Conservation (phyloP, 2,329 filamentous ascomycete genomes). For the Podosphaera leucotricha region DNA sequence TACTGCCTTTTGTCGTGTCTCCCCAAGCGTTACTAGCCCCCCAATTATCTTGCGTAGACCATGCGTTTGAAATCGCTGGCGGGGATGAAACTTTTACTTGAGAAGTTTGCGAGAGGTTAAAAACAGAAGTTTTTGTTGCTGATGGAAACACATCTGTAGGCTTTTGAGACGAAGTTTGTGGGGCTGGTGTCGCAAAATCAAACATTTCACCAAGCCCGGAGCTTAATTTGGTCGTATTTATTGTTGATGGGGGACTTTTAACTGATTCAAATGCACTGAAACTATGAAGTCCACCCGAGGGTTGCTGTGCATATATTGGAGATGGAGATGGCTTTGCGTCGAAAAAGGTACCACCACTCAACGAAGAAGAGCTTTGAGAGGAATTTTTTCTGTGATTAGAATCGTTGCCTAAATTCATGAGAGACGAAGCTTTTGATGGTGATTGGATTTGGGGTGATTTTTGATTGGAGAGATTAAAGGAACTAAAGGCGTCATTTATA, state of each 20-base stretch:
- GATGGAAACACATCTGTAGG: constrained; percentile 16
- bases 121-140: constrained; percentile 35
- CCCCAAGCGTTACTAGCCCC: constrained; percentile 65
- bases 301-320: constrained; percentile 21
- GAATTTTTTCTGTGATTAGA: constrained; percentile 18
- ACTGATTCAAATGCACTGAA: constrained; percentile 35
- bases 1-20: constrained; percentile 24
- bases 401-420: constrained; percentile 23
- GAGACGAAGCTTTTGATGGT: constrained; percentile 21
- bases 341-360: constrained; percentile 56
- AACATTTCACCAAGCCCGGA: constrained; percentile 59
- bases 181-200: constrained; percentile 38
- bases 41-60: constrained; percentile 34
- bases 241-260: constrained; percentile 20
- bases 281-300: constrained; percentile 22
- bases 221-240: constrained; percentile 14
- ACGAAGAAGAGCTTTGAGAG: constrained; percentile 22
- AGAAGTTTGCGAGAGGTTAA: constrained; percentile 45
- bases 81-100: constrained; percentile 20
- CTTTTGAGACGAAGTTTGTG: constrained; percentile 20
- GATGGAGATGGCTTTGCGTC: constrained; percentile 44
- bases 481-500: constrained; percentile 59
- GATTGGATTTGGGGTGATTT: constrained; percentile 18
- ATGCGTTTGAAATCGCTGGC: constrained; percentile 16
- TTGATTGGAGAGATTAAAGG: constrained; percentile 34